Conservation (phyloP, 805 yeast species). For the Kluyveromyces starmeri region DNA sequence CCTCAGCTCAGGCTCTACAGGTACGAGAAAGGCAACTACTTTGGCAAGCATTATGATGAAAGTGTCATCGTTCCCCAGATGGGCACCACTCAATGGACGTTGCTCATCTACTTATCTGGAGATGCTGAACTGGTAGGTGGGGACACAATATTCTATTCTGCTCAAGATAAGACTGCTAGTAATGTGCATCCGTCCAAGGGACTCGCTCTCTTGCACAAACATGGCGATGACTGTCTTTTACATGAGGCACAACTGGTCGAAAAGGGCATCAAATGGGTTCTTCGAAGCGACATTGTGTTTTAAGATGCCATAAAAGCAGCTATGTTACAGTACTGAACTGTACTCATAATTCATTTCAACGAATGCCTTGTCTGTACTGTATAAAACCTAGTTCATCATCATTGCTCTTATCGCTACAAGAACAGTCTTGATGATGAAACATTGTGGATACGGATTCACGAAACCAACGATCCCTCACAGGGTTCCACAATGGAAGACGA, state of each 20-base stretch:
- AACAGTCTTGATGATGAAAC: too few relatives aligned
- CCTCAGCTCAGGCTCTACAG: constrained; percentile 49
- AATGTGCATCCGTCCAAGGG: constrained; percentile 44
- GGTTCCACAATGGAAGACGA: constrained; percentile 3
- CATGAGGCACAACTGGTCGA: constrained; percentile 50
- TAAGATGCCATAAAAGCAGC: not conserved
- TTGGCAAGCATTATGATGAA: constrained; percentile 56
- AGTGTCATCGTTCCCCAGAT: constrained; percentile 32
- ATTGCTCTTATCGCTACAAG: too few relatives aligned
- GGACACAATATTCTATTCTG: constrained; percentile 43
- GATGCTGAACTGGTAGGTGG: constrained; percentile 51
- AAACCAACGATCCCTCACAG: too few relatives aligned
- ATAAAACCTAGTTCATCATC: too few relatives aligned
- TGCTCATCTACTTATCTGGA: constrained; percentile 49
- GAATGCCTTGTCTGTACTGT: too few relatives aligned
- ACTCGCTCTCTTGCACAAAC: constrained; percentile 52
- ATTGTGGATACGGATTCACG: too few relatives aligned
- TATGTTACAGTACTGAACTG: too few relatives aligned
- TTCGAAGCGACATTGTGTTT: constrained; percentile 48
- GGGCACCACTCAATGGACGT: constrained; percentile 50
- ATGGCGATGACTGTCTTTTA: constrained; percentile 53
- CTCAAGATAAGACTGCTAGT: constrained; percentile 15
- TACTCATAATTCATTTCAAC: too few relatives aligned
- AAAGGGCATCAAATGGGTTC: constrained; percentile 52
- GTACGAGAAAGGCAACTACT: constrained; percentile 47